Evolutionary conservation across 2,329 filamentous ascomycete species (phyloP), one percentile per base, ranked within the genome.

Genomic region (Pseudocercospora cruenta): DNA sequence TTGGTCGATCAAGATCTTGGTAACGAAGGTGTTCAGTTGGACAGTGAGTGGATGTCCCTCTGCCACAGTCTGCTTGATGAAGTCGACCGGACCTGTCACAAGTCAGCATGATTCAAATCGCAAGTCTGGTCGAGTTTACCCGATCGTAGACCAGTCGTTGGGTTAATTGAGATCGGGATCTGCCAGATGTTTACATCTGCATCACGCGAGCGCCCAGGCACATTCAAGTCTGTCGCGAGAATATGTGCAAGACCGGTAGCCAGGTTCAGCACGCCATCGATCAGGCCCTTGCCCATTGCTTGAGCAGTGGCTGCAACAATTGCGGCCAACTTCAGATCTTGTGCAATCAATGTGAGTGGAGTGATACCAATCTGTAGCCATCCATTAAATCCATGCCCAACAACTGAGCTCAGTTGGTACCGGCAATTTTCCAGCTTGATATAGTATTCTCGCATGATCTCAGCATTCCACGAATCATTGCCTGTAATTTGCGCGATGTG

Each of bases 1-100:
- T 1, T 88, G 85, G 39, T 90, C 88, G 68, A 89, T 90, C 33
- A 82, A 80, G 74, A 92, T 78, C 75, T 88, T 88, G 62, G 89
- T 88, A 68, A 86, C 90, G 54, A 91, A 79, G 47, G 83, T 86
- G 77, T 90, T 90, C 3, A 83, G 79, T 51, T 82, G 80, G 51
- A 89, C 79, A 60, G 87, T 85, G 0, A 89, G 82, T 72, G 83
- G 83, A 53, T 80, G 81, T 22, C 85, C 85, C 67, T 86, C 79
- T 2, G 72, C 64, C 71, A 83, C 81, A 65, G 80, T 80, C 2
- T 82, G 74, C 67, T 86, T 72, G 61, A 90, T 78, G 59, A 87
- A 84, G 63, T 89, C 85, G 3, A 62, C 22, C 87, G 87, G 6
- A 90, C 83, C 70, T 89, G 86, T 53, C 80, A 80, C 73, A 87